Evolutionary conservation across 305 asterid species (phyloP), one percentile per base, ranked within the genome.

Genomic region (Rubia peregrina): DNA sequence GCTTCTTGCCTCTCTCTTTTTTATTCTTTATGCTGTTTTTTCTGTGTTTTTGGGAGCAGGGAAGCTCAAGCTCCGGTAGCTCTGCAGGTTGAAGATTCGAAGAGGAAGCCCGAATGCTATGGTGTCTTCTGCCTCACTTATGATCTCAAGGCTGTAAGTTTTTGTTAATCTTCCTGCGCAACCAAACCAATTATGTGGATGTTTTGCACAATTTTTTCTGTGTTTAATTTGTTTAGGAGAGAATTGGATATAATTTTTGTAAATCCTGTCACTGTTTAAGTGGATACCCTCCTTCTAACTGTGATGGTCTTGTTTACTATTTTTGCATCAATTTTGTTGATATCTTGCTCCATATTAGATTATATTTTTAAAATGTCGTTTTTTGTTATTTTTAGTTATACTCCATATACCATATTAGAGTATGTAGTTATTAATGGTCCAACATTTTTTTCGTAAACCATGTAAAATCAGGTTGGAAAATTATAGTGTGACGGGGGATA

Each of bases 41-140:
- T 33, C 56, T 22, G 61, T 21, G 68, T 22, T 59, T 33, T 19
- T 21, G 79, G 72, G 4, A 36, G 49, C 86, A 91, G 98, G 74
- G 90, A 89, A 85, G 87, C 78, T 68, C 74, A 88, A 81, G 88
- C 95, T 30, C 89, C 95, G 30, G 91, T 68, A 53, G 85, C 82
- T 70, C 82, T 85, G 83, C 85, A 86, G 70, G 75, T 74, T 17
- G 91, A 82, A 69, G 97, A 87, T 17, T 68, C 74, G 40, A 88
- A 85, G 89, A 93, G 84, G 88, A 88, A 91, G 78, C 76, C 87
- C 0, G 98, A 91, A 0, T 94, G 97, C 79, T 94, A 76, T 78
- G 97, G 97, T 22, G 92, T 94, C 70, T 91, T 91, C 70, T 91
- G 97, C 70, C 96, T 94, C 75, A 94, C 98, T 79, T 91, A 94